Evolutionary conservation across 2,329 filamentous ascomycete genomes (phyloP).

Genomic region (Emergomyces pasteurianus): DNA sequence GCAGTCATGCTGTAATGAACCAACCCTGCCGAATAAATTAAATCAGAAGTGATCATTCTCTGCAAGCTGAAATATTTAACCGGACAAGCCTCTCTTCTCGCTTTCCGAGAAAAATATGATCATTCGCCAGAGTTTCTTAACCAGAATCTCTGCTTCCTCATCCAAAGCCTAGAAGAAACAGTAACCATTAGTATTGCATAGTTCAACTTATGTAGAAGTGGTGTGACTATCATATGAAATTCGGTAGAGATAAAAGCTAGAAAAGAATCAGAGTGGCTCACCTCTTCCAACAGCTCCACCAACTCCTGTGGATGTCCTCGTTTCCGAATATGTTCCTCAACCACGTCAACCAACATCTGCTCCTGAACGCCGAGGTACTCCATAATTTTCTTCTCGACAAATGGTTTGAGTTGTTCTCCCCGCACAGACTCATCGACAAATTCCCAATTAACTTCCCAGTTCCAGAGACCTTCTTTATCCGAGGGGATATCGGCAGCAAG

Average conservation of each 20-base stretch:
- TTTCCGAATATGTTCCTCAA: conserved; percentile 73
- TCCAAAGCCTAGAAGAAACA: conserved; percentile 56
- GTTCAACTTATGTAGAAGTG: not conserved
- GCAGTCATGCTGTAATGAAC: not conserved
- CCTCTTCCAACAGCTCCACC: conserved; percentile 73
- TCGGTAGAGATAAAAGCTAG: not conserved
- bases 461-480: conserved; percentile 76
- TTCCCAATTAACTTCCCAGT: conserved; percentile 89
- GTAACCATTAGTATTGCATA: conserved; percentile 23
- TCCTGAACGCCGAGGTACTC: conserved; percentile 95
- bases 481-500: conserved; percentile 84
- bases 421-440: conserved; percentile 72
- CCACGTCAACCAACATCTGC: conserved; percentile 84
- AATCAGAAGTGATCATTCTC: not conserved
- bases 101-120: conserved; percentile 95
- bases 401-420: conserved; percentile 76
- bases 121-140: conserved; percentile 97
- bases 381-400: conserved; percentile 96
- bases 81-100: conserved; percentile 75
- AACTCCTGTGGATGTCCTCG: conserved; percentile 65
- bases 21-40: not conserved
- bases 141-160: conserved; percentile 84
- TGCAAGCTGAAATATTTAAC: conserved; percentile 30
- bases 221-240: not conserved
- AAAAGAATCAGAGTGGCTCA: conserved; percentile 32